Evolutionary conservation across 352 stramenopile species (phyloP).

Genomic region (Globisporangium orthogonon): DNA sequence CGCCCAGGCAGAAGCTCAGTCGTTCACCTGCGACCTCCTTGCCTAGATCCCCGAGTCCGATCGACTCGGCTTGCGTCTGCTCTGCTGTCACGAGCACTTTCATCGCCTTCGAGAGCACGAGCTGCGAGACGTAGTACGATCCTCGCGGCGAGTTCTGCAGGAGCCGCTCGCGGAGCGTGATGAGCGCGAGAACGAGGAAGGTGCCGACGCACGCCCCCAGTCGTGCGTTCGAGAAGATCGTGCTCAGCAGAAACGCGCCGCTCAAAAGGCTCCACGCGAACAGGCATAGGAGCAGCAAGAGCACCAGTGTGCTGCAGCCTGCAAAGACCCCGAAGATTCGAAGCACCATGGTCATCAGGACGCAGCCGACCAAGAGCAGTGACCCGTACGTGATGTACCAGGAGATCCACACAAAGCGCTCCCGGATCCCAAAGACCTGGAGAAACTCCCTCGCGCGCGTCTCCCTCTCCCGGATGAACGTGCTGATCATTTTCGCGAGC

Average conservation of each 20-base stretch:
- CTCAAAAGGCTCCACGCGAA: conserved; percentile 26
- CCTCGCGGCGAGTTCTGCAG: conserved; percentile 11
- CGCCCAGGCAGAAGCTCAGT: conserved; percentile 34
- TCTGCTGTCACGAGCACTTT: conserved; percentile 7
- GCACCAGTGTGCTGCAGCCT: conserved; percentile 19
- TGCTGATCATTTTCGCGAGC: conserved; percentile 23
- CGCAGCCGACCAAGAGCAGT: conserved; percentile 22
- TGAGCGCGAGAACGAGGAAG: conserved; percentile 27
- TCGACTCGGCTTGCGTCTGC: not conserved
- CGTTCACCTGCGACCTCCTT: conserved; percentile 23
- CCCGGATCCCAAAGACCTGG: conserved; percentile 27
- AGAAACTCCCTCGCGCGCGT: conserved; percentile 24
- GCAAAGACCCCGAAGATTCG: conserved; percentile 21
- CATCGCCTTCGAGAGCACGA: conserved; percentile 27
- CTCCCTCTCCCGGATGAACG: conserved; percentile 27
- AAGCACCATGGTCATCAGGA: conserved; percentile 23
- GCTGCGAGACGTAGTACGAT: conserved; percentile 24
- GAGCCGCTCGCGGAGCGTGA: conserved; percentile 18
- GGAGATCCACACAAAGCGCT: conserved; percentile 26
- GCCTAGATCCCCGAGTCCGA: conserved; percentile 22
- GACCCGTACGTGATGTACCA: conserved; percentile 39
- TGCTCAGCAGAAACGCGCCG: conserved; percentile 26
- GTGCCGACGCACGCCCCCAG: conserved; percentile 30
- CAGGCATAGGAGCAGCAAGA: conserved; percentile 25
- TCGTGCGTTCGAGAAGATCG: conserved; percentile 27